Base-by-base conservation (phyloP, 345 rosid genomes). In the Moringa oleifera region DNA sequence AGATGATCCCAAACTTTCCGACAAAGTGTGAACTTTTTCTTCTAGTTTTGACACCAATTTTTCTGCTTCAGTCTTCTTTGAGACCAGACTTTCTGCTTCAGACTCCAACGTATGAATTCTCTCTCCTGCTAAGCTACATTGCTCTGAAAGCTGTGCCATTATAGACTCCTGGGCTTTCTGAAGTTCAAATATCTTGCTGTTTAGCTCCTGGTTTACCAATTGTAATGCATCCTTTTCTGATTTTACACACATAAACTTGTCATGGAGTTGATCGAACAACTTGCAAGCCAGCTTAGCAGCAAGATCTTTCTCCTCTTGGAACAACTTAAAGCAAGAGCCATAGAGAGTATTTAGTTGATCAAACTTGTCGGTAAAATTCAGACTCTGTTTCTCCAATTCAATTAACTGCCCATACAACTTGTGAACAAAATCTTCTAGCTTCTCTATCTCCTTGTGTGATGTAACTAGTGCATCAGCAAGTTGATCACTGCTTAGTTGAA, bases 31-130 rank as follows among this genome's bases (percentile, higher is more conserved):
- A 55, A 82, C 79, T 59, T 78, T 81, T 68, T 72, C 77, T 81
- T 78, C 85, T 72, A 88, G 70, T 70, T 83, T 59, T 56, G 75
- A 76, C 54, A 88, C 73, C 63, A 82, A 71, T 41, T 63, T 45
- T 63, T 83, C 92, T 68, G 80, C 54, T 63, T 85, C 96, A 51
- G 47, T 80, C 69, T 88, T 80, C 59, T 76, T 83, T 49, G 77
- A 80, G 65, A 73, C 73, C 31, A 90, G 75, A 50, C 23, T 67
- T 71, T 85, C 81, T 50, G 85, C 84, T 77, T 90, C 96, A 51
- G 82, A 70, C 72, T 90, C 86, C 73, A 90, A 72, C 37, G 50
- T 71, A 66, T 62, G 79, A 58, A 90, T 83, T 66, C 73, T 81
- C 73, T 80, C 83, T 68, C 64, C 71, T 59, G 99, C 75, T 58